Evolutionary conservation across 148 eudicot species (phyloP), one percentile per base, ranked within the genome.

Genomic region (Camellia sinensis): DNA sequence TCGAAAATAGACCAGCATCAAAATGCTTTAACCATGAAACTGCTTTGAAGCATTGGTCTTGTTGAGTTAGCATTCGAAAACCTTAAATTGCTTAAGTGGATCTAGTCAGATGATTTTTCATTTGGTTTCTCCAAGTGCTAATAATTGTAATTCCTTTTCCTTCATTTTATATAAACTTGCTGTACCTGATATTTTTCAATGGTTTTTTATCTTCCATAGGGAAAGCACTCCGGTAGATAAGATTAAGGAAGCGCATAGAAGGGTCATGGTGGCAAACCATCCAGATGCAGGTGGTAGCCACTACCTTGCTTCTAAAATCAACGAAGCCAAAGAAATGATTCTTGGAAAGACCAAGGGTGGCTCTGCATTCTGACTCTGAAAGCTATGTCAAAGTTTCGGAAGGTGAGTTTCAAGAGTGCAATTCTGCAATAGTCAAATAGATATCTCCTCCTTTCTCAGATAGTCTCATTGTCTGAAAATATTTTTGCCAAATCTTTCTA

Each of bases 241-340:
- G 77, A 57, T 87, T 21, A 83, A 68, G 81, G 89, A 87, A 85
- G 89, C 89, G 1, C 89, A 87, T 74, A 83, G 87, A 82, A 75
- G 81, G 74, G 84, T 87, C 44, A 87, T 87, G 86, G 87, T 87
- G 18, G 89, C 87, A 19, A 87, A 87, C 64, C 89, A 87, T 80
- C 89, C 89, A 4, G 89, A 87, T 62, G 89, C 86, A 56, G 89
- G 89, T 41, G 89, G 89, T 74, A 87, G 89, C 87, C 86, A 87
- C 79, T 87, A 85, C 74, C 86, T 87, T 78, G 89, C 89, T 70
- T 87, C 87, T 76, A 87, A 87, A 76, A 81, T 87, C 22, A 87
- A 87, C 52, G 89, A 87, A 83, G 89, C 89, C 43, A 87, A 87
- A 73, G 89, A 87, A 10, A 3, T 85, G 67, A 21, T 87, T 84